Percentiles rank a stretch among this genome's conserved stretches.
Conservation (phyloP, 176 grass and related monocot genomes). For the Echinochloa phyllopogon region DNA sequence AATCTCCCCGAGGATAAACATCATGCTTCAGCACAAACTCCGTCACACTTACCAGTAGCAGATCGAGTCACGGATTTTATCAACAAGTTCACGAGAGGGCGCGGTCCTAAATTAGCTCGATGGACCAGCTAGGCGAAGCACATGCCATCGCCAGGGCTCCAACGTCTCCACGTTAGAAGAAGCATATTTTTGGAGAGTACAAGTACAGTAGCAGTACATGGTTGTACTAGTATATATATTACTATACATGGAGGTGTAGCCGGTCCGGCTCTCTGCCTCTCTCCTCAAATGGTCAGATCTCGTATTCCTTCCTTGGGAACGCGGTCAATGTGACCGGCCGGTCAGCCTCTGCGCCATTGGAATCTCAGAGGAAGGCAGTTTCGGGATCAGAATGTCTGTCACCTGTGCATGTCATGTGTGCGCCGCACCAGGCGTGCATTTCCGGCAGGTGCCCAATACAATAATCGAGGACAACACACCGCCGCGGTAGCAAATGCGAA, state of each 20-base stretch:
- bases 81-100: background rate
- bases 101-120: background rate
- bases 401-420: background rate
- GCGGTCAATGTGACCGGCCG: constrained; percentile 35
- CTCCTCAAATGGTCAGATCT: constrained; percentile 3
- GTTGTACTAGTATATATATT: background rate
- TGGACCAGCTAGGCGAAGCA: background rate
- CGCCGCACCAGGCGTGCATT: background rate
- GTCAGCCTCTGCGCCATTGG: background rate
- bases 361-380: constrained; percentile 33
- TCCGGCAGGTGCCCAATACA: constrained; percentile 33
- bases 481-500: background rate
- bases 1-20: background rate
- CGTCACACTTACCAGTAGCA: background rate
- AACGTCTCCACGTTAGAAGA: background rate
- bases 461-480: background rate
- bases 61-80: background rate
- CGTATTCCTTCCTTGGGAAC: background rate
- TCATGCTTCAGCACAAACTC: no score
- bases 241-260: background rate
- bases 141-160: background rate
- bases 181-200: background rate
- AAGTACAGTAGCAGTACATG: background rate
- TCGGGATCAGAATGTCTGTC: constrained; percentile 32
- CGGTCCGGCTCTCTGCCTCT: background rate